Evolutionary conservation across 805 yeast species (phyloP).

Genomic region (Wickerhamia fluorescens): DNA sequence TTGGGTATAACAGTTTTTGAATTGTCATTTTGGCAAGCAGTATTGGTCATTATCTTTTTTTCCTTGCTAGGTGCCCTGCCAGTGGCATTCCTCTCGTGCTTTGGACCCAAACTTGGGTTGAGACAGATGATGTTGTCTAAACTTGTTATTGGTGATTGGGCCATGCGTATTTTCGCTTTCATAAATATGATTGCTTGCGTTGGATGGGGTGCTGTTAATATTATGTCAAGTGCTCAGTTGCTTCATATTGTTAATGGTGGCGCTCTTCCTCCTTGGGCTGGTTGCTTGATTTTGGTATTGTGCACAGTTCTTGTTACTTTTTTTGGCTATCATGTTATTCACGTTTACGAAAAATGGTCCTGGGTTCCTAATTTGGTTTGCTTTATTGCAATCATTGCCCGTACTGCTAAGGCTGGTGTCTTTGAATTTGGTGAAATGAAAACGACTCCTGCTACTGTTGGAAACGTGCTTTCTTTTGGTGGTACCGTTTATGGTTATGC

Average conservation of each 20-base stretch:
- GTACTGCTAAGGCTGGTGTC: constrained; percentile 60
- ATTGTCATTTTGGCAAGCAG: constrained; percentile 67
- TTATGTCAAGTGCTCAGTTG: constrained; percentile 82
- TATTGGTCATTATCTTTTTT: constrained; percentile 65
- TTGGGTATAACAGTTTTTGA: constrained; percentile 51
- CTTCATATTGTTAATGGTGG: constrained; percentile 66
- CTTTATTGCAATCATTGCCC: constrained; percentile 72
- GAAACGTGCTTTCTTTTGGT: constrained; percentile 72
- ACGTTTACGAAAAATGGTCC: constrained; percentile 72
- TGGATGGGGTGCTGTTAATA: constrained; percentile 94
- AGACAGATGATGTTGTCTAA: constrained; percentile 83
- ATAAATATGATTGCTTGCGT: constrained; percentile 80
- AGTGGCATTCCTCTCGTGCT: constrained; percentile 76
- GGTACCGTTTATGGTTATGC: constrained; percentile 82
- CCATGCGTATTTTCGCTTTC: constrained; percentile 69
- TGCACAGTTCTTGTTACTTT: constrained; percentile 68
- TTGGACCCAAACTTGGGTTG: constrained; percentile 79
- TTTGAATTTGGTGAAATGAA: constrained; percentile 36
- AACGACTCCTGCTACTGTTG: constrained; percentile 66
- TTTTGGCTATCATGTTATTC: constrained; percentile 81
- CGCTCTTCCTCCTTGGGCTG: constrained; percentile 83
- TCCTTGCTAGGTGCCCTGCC: constrained; percentile 64
- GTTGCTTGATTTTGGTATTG: constrained; percentile 64
- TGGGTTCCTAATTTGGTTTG: constrained; percentile 79
- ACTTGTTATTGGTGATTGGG: constrained; percentile 67